Percentiles rank a stretch among this genome's conserved stretches.
These are phyloP conservation scores for Dioszegia crocea DNA, from an alignment of 768 basidiomycete genomes.

Conservation along the genomic window DNA sequence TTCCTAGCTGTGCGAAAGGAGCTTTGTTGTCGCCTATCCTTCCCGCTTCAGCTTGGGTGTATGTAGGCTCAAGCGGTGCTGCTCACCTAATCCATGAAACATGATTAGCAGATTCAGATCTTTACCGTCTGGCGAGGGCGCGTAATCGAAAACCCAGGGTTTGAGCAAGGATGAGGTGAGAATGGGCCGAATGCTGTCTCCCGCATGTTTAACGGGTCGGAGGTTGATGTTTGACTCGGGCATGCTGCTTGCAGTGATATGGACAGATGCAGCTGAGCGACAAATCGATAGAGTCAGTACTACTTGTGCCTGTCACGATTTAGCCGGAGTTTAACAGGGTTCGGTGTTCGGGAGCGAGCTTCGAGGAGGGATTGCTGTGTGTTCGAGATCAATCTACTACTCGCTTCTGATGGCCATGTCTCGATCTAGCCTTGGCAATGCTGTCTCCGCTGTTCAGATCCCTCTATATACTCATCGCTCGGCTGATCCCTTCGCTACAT, in stretches of 20 bases:
- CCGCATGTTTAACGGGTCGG: conserved; percentile 15
- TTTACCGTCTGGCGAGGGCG: conserved; percentile 31
- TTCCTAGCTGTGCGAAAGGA: conserved; percentile 39
- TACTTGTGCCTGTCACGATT: background rate
- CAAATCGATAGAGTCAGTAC: background rate
- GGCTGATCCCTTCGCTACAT: too few species aligned
- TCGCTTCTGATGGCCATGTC: too few species aligned
- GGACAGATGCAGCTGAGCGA: too few species aligned
- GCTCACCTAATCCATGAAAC: conserved; percentile 48
- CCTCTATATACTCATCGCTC: too few species aligned
- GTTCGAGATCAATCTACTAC: too few species aligned
- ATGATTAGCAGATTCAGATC: conserved; percentile 46
- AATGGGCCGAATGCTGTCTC: conserved; percentile 21
- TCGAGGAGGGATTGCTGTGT: too few species aligned
- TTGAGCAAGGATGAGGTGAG: conserved; percentile 24
- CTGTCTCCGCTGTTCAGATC: too few species aligned
- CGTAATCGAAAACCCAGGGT: conserved; percentile 42
- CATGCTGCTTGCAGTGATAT: conserved; percentile 8
- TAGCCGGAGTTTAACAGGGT: background rate
- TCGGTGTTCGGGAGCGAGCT: too few species aligned
- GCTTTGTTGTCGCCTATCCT: conserved; percentile 41
- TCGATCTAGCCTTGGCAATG: too few species aligned
- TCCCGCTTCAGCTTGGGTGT: conserved; percentile 1
- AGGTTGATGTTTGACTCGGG: conserved; percentile 24
- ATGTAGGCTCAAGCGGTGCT: background rate